Percentiles rank a stretch among this genome's conserved stretches.
Conservation (phyloP, 2,329 filamentous ascomycete genomes). For the Penicillium olsonii region DNA sequence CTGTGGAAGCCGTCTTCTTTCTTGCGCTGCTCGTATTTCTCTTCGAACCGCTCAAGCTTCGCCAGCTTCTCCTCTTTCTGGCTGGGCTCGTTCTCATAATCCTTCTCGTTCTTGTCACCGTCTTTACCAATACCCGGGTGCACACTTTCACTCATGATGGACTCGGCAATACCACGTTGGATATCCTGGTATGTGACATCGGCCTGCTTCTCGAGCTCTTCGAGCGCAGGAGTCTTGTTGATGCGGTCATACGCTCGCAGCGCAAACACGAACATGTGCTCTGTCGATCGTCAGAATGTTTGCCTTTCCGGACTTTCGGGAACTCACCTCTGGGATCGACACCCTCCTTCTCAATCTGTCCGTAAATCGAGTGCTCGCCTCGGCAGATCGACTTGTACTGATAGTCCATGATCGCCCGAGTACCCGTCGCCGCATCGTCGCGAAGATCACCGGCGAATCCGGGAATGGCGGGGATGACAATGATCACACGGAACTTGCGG, state of each 20-base stretch:
- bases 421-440: constrained; percentile 79
- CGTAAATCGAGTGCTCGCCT: constrained; percentile 88
- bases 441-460: constrained; percentile 92
- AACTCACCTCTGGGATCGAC: constrained; percentile 64
- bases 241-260: constrained; percentile 89
- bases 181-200: constrained; percentile 84
- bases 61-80: constrained; percentile 37
- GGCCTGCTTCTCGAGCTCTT: constrained; percentile 74
- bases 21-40: constrained; percentile 40
- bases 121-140: constrained; percentile 49
- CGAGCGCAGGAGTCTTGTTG: constrained; percentile 74
- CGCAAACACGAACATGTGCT: constrained; percentile 94
- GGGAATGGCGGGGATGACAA: constrained; percentile 86
- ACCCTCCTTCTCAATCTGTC: constrained; percentile 70
- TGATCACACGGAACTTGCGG: constrained; percentile 86
- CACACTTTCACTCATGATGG: constrained; percentile 77
- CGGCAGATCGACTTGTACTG: constrained; percentile 96
- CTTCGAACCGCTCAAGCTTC: constrained; percentile 32
- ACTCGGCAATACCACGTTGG: constrained; percentile 83
- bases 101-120: constrained; percentile 49
- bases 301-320: neutral
- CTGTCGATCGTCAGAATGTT: constrained; percentile 15
- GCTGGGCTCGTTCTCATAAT: constrained; percentile 36
- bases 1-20: constrained; percentile 27
- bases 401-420: constrained; percentile 95